These are phyloP conservation scores for Daldinia grandis DNA, from an alignment of 495 filamentous ascomycete genomes.

Conservation along the genomic window DNA sequence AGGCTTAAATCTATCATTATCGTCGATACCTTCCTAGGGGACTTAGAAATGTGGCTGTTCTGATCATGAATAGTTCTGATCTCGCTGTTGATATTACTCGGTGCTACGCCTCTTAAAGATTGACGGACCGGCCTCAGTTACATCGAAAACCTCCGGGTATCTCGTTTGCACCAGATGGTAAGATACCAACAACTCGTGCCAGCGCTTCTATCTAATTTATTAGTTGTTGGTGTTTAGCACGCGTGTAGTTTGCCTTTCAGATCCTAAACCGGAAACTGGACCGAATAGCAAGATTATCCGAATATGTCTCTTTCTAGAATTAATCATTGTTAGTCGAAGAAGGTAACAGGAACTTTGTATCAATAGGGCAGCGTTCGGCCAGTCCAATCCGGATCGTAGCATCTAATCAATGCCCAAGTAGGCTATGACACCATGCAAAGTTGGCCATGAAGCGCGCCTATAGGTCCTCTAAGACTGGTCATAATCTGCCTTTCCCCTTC, in stretches of 20 bases:
- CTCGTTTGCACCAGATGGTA: neutral
- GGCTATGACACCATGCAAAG: slow-evolving; percentile 24
- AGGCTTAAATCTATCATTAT: neutral
- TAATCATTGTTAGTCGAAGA: slow-evolving; percentile 8
- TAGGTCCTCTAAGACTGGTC: slow-evolving; percentile 14
- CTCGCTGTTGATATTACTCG: neutral
- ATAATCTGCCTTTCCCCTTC: neutral
- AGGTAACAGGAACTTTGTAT: slow-evolving; percentile 11
- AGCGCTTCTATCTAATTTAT: neutral
- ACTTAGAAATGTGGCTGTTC: slow-evolving; percentile 1
- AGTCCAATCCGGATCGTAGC: slow-evolving; percentile 17
- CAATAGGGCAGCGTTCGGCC: slow-evolving; percentile 15
- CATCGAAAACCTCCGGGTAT: neutral
- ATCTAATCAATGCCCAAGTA: slow-evolving; percentile 5
- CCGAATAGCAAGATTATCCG: neutral
- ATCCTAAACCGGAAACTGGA: slow-evolving; percentile 10
- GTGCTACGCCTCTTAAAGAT: neutral
- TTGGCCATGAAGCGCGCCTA: slow-evolving; percentile 30
- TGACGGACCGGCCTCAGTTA: neutral
- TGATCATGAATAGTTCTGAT: slow-evolving; percentile 9
- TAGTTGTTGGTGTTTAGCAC: neutral
- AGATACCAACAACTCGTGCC: slow-evolving; percentile 1
- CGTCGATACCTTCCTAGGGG: neutral
- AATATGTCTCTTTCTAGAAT: neutral
- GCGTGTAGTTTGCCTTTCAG: neutral